Evolutionary conservation across 495 filamentous ascomycete species (phyloP).

Genomic region (Parathielavia appendiculata): DNA sequence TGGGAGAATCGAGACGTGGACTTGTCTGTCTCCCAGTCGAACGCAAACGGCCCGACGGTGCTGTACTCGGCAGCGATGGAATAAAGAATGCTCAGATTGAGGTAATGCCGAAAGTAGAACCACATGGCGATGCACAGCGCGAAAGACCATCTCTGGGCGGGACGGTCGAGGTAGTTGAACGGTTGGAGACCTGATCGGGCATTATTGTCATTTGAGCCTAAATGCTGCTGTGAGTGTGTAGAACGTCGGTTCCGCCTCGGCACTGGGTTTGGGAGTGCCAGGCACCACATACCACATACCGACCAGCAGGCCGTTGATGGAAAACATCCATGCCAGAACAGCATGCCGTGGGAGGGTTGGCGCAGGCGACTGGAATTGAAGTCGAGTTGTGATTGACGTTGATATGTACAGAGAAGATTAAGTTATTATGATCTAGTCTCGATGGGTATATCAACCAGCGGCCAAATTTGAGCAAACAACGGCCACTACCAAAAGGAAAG

Average conservation of each 20-base stretch:
- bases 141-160: constrained; percentile 74
- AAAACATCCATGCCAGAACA: no score
- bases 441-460: background rate
- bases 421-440: background rate
- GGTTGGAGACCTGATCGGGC: constrained; percentile 89
- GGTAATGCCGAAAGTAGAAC: constrained; percentile 87
- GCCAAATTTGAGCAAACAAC: no score
- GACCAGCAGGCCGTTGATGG: no score
- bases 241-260: no score
- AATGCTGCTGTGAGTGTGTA: no score
- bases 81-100: constrained; percentile 84
- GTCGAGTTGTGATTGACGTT: background rate
- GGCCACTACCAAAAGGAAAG: no score
- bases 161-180: constrained; percentile 68
- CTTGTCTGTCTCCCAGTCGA: constrained; percentile 76
- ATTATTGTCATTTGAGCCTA: no score
- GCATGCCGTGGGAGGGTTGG: no score
- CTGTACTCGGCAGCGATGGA: constrained; percentile 81
- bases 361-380: background rate
- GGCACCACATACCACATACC: no score
- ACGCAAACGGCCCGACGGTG: constrained; percentile 77
- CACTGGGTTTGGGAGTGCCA: no score
- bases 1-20: constrained; percentile 78
- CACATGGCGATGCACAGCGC: constrained; percentile 56
- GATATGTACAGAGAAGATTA: constrained; percentile 3